Percentiles rank a stretch among this genome's conserved stretches.
These are phyloP conservation scores for Taiozyma sp. DNA, from an alignment of 1,139 yeast genomes.

Conservation along the genomic window DNA sequence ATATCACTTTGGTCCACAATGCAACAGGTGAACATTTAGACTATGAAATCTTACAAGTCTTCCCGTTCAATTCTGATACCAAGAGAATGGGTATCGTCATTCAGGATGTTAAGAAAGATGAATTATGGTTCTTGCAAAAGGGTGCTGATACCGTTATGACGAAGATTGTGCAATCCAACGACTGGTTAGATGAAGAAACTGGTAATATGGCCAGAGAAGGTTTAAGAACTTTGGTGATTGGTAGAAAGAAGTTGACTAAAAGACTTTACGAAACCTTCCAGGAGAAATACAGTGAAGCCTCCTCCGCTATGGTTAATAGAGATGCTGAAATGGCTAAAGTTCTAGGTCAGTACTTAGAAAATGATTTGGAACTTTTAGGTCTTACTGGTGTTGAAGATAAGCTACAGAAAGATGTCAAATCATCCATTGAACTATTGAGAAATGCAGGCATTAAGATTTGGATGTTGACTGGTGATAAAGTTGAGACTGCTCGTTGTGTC, in stretches of 20 bases:
- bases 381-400: slow-evolving; percentile 97
- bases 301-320: slow-evolving; percentile 73
- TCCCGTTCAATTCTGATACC: slow-evolving; percentile 94
- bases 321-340: slow-evolving; percentile 70
- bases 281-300: slow-evolving; percentile 63
- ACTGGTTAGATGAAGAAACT: slow-evolving; percentile 98
- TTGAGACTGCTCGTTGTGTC: slow-evolving; percentile 96
- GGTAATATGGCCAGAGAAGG: slow-evolving; percentile 99
- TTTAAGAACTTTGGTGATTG: slow-evolving; percentile 88
- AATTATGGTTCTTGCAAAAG: slow-evolving; percentile 80
- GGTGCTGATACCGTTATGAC: slow-evolving; percentile 98
- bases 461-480: slow-evolving; percentile 99
- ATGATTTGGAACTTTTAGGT: slow-evolving; percentile 81
- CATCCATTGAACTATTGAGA: slow-evolving; percentile 85
- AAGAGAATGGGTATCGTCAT: slow-evolving; percentile 95
- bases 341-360: slow-evolving; percentile 67
- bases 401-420: slow-evolving; percentile 84
- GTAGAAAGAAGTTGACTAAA: slow-evolving; percentile 61
- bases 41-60: slow-evolving; percentile 72
- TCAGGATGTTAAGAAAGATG: slow-evolving; percentile 54
- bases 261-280: slow-evolving; percentile 60
- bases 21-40: slow-evolving; percentile 48
- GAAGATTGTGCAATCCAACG: slow-evolving; percentile 76
- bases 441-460: slow-evolving; percentile 97
- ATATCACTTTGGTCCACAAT: slow-evolving; percentile 63